Conservation (phyloP, 2,329 filamentous ascomycete species). For the Verticillium dahliae region DNA sequence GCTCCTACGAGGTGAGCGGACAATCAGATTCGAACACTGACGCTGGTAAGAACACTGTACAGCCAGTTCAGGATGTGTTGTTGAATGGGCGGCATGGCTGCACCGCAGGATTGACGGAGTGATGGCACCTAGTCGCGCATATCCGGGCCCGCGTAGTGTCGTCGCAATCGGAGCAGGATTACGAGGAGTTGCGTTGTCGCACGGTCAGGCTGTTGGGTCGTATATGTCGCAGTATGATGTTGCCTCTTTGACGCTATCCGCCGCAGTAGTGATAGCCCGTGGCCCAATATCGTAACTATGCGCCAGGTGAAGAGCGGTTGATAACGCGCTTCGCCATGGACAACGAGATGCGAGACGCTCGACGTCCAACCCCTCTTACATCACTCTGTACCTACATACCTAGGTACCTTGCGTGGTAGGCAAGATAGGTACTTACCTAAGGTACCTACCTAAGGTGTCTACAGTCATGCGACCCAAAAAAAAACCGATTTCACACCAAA, state of each 20-base stretch:
- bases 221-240: background rate
- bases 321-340: background rate
- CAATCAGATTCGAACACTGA: constrained; percentile 26
- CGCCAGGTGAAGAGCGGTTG: background rate
- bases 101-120: background rate
- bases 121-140: background rate
- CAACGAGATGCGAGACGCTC: background rate
- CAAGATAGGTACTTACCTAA: no score
- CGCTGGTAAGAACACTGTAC: constrained; percentile 80
- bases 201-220: background rate
- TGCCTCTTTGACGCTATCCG: no score
- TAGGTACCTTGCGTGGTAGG: background rate
- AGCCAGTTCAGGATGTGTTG: constrained; percentile 93
- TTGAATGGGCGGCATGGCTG: constrained; percentile 51
- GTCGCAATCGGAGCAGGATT: background rate
- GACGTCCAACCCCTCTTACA: background rate
- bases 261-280: no score
- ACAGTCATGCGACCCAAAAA: no score
- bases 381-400: background rate
- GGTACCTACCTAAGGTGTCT: no score
- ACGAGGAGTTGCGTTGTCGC: background rate
- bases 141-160: background rate
- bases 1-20: background rate
- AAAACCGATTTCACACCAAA: no score
- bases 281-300: no score